Conservation (phyloP, 2,329 filamentous ascomycete genomes). For the Mycosphaerella arachidis region DNA sequence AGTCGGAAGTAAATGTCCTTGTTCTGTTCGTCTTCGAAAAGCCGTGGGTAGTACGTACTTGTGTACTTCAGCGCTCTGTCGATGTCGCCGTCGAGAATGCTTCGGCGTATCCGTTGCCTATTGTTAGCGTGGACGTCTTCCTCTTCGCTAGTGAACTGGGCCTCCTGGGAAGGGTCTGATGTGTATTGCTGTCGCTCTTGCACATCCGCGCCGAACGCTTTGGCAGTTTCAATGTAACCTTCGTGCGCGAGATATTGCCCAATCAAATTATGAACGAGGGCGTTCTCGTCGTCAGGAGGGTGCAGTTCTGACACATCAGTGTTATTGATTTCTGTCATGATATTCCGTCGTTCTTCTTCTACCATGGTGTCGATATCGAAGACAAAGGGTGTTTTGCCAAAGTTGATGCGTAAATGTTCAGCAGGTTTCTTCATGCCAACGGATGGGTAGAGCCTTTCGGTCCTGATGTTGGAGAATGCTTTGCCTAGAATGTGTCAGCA, state of each 20-base stretch:
- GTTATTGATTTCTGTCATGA: slow-evolving; percentile 59
- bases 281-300: slow-evolving; percentile 64
- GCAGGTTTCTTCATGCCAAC: slow-evolving; percentile 63
- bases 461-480: slow-evolving; percentile 63
- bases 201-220: slow-evolving; percentile 75
- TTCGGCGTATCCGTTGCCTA: slow-evolving; percentile 74
- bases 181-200: slow-evolving; percentile 65
- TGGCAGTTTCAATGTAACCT: slow-evolving; percentile 88
- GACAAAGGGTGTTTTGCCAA: slow-evolving; percentile 69
- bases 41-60: slow-evolving; percentile 70
- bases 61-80: slow-evolving; percentile 84
- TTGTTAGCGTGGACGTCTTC: slow-evolving; percentile 68
- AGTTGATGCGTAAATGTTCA: slow-evolving; percentile 57
- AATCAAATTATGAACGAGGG: slow-evolving; percentile 76
- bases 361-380: slow-evolving; percentile 90
- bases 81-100: slow-evolving; percentile 87
- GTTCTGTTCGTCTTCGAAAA: slow-evolving; percentile 64
- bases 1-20: slow-evolving; percentile 83
- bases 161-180: slow-evolving; percentile 8
- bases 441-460: slow-evolving; percentile 60
- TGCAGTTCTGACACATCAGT: slow-evolving; percentile 57
- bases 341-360: slow-evolving; percentile 57
- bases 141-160: slow-evolving; percentile 47
- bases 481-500: slow-evolving; percentile 47
- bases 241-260: slow-evolving; percentile 91